Conservation (phyloP, 805 yeast genomes). For the Hanseniaspora nectarophila region DNA sequence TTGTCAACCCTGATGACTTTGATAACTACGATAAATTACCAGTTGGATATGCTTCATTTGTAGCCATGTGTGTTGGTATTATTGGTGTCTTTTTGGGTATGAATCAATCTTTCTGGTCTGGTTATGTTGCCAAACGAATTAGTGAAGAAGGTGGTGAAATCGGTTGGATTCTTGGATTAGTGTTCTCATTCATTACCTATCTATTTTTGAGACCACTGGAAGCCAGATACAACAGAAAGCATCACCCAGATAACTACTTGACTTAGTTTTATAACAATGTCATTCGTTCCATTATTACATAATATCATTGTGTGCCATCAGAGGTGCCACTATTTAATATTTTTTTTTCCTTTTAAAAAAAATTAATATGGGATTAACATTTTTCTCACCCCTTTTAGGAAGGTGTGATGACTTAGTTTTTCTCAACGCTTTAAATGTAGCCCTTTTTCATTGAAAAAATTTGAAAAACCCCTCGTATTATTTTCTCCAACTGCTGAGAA, state of each 20-base stretch:
- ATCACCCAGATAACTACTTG: conserved; percentile 30
- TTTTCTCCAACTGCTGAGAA: too few species aligned
- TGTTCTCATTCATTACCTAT: conserved; percentile 54
- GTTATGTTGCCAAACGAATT: conserved; percentile 50
- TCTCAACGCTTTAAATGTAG: too few species aligned
- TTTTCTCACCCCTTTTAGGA: too few species aligned
- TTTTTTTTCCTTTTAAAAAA: too few species aligned
- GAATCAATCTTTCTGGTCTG: conserved; percentile 74
- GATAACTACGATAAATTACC: conserved; percentile 50
- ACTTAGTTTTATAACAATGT: too few species aligned
- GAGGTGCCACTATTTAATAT: too few species aligned
- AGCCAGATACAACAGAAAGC: conserved; percentile 33
- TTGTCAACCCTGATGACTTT: conserved; percentile 54
- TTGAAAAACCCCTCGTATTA: too few species aligned
- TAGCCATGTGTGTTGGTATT: conserved; percentile 71
- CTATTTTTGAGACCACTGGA: conserved; percentile 52
- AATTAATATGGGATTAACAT: too few species aligned
- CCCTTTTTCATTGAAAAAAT: too few species aligned
- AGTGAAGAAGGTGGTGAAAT: conserved; percentile 60
- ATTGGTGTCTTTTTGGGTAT: conserved; percentile 81
- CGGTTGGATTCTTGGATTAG: conserved; percentile 67
- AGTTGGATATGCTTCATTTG: conserved; percentile 62
- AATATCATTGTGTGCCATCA: too few species aligned
- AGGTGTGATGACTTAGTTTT: too few species aligned
- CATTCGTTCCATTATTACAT: too few species aligned